Evolutionary conservation across 2,329 filamentous ascomycete genomes (phyloP).

Genomic region (Fusarium pseudoanthophilum): DNA sequence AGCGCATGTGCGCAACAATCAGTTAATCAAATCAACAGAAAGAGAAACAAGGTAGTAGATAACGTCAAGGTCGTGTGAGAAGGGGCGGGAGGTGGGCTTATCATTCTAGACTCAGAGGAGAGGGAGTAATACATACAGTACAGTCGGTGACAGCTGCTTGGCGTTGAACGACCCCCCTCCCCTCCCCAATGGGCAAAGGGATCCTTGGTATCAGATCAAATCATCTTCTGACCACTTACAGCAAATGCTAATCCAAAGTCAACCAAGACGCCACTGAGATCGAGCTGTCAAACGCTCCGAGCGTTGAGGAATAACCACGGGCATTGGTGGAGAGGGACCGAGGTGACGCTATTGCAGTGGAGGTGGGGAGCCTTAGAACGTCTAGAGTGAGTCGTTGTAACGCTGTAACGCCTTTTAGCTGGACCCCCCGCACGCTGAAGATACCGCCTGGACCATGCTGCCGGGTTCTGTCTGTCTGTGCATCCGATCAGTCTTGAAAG

Average conservation of each 20-base stretch:
- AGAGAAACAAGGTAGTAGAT: conserved; percentile 9
- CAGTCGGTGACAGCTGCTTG: conserved; percentile 36
- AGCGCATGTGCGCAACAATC: not conserved
- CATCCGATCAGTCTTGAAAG: not conserved
- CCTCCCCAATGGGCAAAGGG: conserved; percentile 1
- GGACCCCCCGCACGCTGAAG: conserved; percentile 27
- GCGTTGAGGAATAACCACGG: conserved; percentile 24
- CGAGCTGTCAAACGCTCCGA: conserved; percentile 37
- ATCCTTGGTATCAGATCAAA: conserved; percentile 10
- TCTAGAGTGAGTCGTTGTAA: conserved; percentile 1
- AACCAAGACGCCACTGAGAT: conserved; percentile 29
- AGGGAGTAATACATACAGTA: conserved; percentile 6
- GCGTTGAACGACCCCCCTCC: conserved; percentile 15
- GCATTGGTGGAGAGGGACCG: conserved; percentile 24
- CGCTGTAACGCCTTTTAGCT: conserved; percentile 23
- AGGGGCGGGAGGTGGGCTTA: conserved; percentile 43
- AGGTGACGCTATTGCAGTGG: conserved; percentile 28
- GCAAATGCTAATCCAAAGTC: conserved; percentile 1
- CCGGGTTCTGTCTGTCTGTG: conserved; percentile 15
- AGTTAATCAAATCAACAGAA: conserved; percentile 10
- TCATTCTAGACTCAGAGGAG: conserved; percentile 24
- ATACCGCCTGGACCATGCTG: conserved; percentile 24
- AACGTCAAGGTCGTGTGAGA: conserved; percentile 27
- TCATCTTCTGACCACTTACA: not conserved
- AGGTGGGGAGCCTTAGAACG: conserved; percentile 14